Evolutionary conservation across 345 rosid species (phyloP), one percentile per base, ranked within the genome.

Genomic region (Eucalyptus curtisii): DNA sequence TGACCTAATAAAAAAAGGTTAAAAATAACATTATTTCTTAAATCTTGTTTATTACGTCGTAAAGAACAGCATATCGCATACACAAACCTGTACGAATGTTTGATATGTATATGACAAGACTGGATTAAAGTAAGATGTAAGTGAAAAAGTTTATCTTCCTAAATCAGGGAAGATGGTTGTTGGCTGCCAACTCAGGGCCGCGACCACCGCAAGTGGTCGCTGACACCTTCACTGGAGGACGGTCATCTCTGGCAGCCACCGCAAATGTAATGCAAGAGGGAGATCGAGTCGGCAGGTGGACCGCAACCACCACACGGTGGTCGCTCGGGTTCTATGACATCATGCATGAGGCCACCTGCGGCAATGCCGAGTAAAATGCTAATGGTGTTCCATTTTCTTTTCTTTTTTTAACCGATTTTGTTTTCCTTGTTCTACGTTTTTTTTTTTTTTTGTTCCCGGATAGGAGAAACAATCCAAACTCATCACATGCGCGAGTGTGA

Each of bases 371-470:
- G 64, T 57, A 57, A 57, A 57, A 57, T 57, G n/a, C 64, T 24
- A 25, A 57, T 25, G 64, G 52, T 49, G 19, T 49, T 49, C 52
- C 52, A 52, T 52, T 20, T 52, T 52, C 5, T 19, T 52, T 52
- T 50, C 1, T 50, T 50, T 50, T 7, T 52, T 3, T 7, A 52
- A 52, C 24, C 24, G 57, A 19, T 52, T 52, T 52, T 52, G 19
- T 61, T 30, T 61, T 30, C 37, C 71, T 61, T 61, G 15, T 61
- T 61, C 71, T 61, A 30, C 30, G 1, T 30, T 61, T 5, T 52
- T 52, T 7, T 3, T 61, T 61, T 30, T n/a, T n/a, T n/a, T n/a
- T n/a, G n/a, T n/a, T 13, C 0, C 71, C 16, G 0, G 5, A 13
- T 61, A 2, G 71, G 37, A 30, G 71, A 30, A 61, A 61, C 2